phyloP scores from a whole-genome alignment of 116 monocot genomes.

The Phalaenopsis hybrid region DNA sequence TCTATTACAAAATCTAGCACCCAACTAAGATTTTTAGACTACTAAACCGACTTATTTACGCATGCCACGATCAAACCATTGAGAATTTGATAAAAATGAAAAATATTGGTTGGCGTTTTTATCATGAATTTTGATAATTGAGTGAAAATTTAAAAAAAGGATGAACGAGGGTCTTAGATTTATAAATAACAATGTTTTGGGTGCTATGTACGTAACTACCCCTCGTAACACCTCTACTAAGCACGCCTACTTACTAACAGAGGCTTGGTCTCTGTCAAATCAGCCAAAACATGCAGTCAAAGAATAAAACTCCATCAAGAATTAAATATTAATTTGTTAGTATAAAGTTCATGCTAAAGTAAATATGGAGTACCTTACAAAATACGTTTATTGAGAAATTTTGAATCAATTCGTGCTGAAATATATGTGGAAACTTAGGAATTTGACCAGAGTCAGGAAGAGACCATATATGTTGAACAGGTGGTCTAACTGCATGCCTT shows the following conservation, averaged over 20 bases:
- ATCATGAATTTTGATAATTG: too few relatives aligned
- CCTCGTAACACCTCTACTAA: background rate
- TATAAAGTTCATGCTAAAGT: background rate
- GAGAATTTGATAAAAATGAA: too few relatives aligned
- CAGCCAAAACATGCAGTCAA: background rate
- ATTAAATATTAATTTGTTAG: background rate
- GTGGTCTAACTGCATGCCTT: conserved; percentile 63
- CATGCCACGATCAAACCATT: too few relatives aligned
- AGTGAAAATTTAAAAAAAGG: too few relatives aligned
- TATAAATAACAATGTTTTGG: too few relatives aligned
- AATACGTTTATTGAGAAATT: conserved; percentile 95
- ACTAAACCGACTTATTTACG: too few relatives aligned
- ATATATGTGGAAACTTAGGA: conserved; percentile 68
- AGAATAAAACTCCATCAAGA: background rate
- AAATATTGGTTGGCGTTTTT: too few relatives aligned
- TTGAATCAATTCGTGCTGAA: conserved; percentile 97
- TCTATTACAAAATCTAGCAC: too few relatives aligned
- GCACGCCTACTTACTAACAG: background rate
- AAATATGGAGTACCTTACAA: conserved; percentile 63
- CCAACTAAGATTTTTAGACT: too few relatives aligned
- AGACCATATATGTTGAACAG: conserved; percentile 89
- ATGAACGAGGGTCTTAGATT: too few relatives aligned
- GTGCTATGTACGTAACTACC: too few relatives aligned
- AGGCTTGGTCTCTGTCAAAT: background rate
- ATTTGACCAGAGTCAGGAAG: conserved; percentile 44